A percentile compares a stretch with the other conserved stretches of the same genome.
Evolutionary conservation across 352 stramenopile genomes (phyloP).

Genomic region (Phytophthora pseudosyringae): DNA sequence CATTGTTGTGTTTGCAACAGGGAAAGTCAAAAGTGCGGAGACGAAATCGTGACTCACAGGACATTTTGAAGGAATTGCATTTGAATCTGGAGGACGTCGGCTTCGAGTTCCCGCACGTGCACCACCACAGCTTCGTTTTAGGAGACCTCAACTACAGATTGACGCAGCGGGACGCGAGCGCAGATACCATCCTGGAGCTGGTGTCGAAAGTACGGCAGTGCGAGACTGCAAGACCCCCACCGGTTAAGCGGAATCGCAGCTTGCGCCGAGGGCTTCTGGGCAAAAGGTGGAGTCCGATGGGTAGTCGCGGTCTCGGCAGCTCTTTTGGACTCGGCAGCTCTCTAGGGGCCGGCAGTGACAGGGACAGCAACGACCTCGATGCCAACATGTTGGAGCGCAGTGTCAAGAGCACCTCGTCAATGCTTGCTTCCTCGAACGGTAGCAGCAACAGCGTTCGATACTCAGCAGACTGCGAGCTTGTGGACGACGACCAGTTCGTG

Average conservation of each 20-base stretch:
- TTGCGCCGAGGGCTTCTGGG: conserved; percentile 38
- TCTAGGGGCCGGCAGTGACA: conserved; percentile 29
- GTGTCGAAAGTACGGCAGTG: conserved; percentile 52
- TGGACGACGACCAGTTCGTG: conserved; percentile 47
- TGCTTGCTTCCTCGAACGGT: conserved; percentile 35
- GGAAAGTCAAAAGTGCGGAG: conserved; percentile 78
- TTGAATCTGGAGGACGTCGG: conserved; percentile 82
- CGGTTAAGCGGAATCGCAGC: conserved; percentile 31
- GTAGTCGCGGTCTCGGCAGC: conserved; percentile 25
- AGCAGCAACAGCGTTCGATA: conserved; percentile 37
- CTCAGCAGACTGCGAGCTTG: conserved; percentile 45
- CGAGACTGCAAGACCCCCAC: conserved; percentile 34
- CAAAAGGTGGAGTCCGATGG: conserved; percentile 43
- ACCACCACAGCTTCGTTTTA: conserved; percentile 90
- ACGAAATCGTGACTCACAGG: conserved; percentile 75
- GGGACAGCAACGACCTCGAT: conserved; percentile 39
- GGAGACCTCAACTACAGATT: conserved; percentile 93
- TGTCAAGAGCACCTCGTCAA: conserved; percentile 32
- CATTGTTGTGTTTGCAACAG: conserved; percentile 20
- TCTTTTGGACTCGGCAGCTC: conserved; percentile 39
- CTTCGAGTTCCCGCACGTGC: conserved; percentile 86
- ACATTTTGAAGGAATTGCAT: conserved; percentile 81
- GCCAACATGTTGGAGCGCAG: conserved; percentile 51
- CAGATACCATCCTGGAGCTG: conserved; percentile 69
- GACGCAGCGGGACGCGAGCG: conserved; percentile 54